Conservation (phyloP, 2,329 filamentous ascomycete genomes). For the Arthrobotrys iridis region DNA sequence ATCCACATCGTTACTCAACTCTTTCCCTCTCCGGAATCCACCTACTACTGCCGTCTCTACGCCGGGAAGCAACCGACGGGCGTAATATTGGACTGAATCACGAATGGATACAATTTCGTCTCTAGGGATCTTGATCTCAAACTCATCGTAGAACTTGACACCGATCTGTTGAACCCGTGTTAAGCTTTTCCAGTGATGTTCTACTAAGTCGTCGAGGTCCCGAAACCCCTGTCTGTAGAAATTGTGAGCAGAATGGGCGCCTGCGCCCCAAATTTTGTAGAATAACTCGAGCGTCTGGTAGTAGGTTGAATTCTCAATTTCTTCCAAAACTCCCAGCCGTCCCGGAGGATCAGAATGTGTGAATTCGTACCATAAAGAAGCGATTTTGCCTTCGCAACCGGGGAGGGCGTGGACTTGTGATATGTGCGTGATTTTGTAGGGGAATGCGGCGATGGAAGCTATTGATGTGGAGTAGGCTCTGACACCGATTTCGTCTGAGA, state of each 20-base stretch:
- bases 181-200: constrained; percentile 79
- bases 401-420: constrained; percentile 70
- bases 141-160: constrained; percentile 91
- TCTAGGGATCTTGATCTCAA: constrained; percentile 74
- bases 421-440: constrained; percentile 66
- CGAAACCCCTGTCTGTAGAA: constrained; percentile 84
- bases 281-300: constrained; percentile 75
- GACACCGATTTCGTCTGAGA: constrained; percentile 79
- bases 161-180: constrained; percentile 90
- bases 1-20: constrained; percentile 81
- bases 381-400: constrained; percentile 83
- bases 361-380: constrained; percentile 80
- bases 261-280: constrained; percentile 92
- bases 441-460: constrained; percentile 83
- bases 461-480: constrained; percentile 89
- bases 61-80: constrained; percentile 70
- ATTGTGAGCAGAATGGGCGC: constrained; percentile 78
- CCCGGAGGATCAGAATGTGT: constrained; percentile 63
- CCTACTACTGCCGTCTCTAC: constrained; percentile 76
- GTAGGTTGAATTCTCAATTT: constrained; percentile 72
- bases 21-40: constrained; percentile 82
- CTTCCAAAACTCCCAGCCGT: constrained; percentile 71
- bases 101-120: constrained; percentile 72
- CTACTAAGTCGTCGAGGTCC: constrained; percentile 85
- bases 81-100: constrained; percentile 71